A percentile compares a stretch with the other conserved stretches of the same genome.
Evolutionary conservation across 169 alveolate genomes (phyloP).

Genomic region (Eimeria brunetti): DNA sequence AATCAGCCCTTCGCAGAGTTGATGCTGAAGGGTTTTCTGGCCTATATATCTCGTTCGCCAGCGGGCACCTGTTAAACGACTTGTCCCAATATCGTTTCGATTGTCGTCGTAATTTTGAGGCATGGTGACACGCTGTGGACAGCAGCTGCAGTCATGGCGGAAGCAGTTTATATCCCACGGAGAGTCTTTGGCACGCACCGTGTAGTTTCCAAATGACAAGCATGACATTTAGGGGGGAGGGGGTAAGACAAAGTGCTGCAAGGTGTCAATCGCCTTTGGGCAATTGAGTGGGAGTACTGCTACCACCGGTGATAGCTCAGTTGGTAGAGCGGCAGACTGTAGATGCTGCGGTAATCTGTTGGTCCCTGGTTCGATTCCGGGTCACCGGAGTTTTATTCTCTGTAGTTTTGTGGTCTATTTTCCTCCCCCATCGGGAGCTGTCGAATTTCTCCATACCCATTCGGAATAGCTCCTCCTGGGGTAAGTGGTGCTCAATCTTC

Average conservation of each 20-base stretch:
- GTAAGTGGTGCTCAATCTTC: not conserved
- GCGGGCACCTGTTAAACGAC: not conserved
- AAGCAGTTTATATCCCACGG: not conserved
- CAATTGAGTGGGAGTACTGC: not conserved
- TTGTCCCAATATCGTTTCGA: not conserved
- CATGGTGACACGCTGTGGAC: not conserved
- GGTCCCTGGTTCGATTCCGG: conserved; percentile 98
- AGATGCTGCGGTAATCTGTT: conserved; percentile 95
- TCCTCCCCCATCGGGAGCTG: too few relatives aligned
- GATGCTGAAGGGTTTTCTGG: not conserved
- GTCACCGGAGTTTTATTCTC: conserved; percentile 93
- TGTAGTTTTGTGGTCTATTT: not conserved
- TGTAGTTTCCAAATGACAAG: not conserved
- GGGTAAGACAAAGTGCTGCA: not conserved
- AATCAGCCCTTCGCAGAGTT: not conserved
- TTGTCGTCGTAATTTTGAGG: not conserved
- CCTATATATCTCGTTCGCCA: not conserved
- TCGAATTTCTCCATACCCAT: not conserved
- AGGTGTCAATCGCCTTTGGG: not conserved
- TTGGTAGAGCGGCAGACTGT: conserved; percentile 98
- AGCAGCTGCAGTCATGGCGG: not conserved
- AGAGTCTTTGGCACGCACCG: not conserved
- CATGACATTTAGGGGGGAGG: not conserved
- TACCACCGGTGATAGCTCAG: conserved; percentile 97
- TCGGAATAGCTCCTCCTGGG: not conserved